Evolutionary conservation across 495 filamentous ascomycete genomes (phyloP).

Genomic region (Penicillium herquei): DNA sequence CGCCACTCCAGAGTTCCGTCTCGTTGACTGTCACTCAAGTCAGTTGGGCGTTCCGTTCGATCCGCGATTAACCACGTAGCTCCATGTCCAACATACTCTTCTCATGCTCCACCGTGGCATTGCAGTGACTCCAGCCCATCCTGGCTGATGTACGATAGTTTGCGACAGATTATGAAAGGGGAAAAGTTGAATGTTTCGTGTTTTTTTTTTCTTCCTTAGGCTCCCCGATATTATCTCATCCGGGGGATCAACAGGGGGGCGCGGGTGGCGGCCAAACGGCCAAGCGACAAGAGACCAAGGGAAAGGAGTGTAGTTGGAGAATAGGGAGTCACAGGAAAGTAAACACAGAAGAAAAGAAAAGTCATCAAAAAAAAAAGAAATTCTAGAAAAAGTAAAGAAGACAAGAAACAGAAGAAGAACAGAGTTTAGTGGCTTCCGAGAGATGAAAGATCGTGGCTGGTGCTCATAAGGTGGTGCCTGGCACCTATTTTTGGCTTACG

Average conservation of each 20-base stretch:
- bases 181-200: background rate
- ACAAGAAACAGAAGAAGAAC: no score
- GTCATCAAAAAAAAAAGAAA: no score
- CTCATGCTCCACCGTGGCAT: constrained; percentile 45
- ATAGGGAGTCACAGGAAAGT: no score
- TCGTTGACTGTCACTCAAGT: constrained; percentile 33
- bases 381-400: no score
- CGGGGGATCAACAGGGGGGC: constrained; percentile 22
- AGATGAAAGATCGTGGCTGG: no score
- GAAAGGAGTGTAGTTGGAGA: no score
- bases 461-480: no score
- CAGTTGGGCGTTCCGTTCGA: no score
- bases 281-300: background rate
- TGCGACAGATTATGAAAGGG: constrained; percentile 10
- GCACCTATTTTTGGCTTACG: no score
- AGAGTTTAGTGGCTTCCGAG: no score
- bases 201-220: background rate
- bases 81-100: constrained; percentile 33
- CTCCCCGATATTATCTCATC: constrained; percentile 20
- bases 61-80: background rate
- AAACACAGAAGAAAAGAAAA: no score
- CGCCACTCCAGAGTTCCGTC: constrained; percentile 46
- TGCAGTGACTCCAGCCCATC: constrained; percentile 53
- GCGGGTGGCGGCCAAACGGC: background rate
- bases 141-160: constrained; percentile 19